phyloP scores from a whole-genome alignment of 140 eudicot genomes.

The Oenanthe javanica region DNA sequence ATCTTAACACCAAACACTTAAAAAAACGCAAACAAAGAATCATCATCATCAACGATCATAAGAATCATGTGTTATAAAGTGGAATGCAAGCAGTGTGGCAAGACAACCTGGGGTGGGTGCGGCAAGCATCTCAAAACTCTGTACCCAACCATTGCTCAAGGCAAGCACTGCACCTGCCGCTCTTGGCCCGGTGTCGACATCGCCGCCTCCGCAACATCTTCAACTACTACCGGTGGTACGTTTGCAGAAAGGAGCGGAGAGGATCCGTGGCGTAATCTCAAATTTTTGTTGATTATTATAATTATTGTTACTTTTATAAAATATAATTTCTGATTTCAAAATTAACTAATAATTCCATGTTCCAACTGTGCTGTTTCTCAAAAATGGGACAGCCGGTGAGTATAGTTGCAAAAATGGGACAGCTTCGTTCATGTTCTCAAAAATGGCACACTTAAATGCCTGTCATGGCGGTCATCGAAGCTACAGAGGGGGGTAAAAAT shows the following conservation, averaged over 20 bases:
- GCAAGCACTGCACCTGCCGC: slow-evolving; percentile 70
- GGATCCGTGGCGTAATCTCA: not conserved
- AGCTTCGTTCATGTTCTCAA: too few relatives aligned
- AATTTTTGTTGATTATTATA: not conserved
- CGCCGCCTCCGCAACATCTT: slow-evolving; percentile 24
- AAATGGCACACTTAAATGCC: too few relatives aligned
- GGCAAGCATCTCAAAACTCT: slow-evolving; percentile 54
- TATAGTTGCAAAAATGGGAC: too few relatives aligned
- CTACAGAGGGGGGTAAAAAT: too few relatives aligned
- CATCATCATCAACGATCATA: not conserved
- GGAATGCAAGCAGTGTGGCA: slow-evolving; percentile 58
- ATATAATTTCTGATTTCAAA: not conserved
- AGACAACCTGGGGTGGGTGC: slow-evolving; percentile 69
- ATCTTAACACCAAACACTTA: not conserved
- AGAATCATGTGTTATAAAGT: slow-evolving; percentile 50
- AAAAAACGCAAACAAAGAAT: not conserved
- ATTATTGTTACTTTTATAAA: not conserved
- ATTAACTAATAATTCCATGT: not conserved
- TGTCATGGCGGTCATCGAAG: too few relatives aligned
- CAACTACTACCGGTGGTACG: slow-evolving; percentile 11
- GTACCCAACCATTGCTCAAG: slow-evolving; percentile 46
- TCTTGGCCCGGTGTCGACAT: slow-evolving; percentile 74
- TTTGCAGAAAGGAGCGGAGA: not conserved
- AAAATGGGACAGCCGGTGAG: too few relatives aligned
- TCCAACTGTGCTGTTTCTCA: not conserved